These are phyloP conservation scores for Mesostigma viride DNA, from an alignment of 139 green algal genomes.

Conservation along the genomic window DNA sequence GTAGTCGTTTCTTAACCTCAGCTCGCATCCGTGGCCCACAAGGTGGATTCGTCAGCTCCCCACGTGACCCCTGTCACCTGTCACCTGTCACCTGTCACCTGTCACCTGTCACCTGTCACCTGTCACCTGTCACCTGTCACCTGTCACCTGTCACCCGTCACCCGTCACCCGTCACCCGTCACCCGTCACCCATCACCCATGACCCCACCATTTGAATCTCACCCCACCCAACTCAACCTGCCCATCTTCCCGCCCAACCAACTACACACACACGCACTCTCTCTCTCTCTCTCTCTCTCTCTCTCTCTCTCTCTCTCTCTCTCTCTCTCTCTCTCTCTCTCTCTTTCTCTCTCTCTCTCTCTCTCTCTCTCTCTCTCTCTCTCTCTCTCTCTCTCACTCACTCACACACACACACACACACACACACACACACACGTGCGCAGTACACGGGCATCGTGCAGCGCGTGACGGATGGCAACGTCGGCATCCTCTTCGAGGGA, in stretches of 20 bases:
- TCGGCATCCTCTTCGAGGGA: constrained; percentile 34
- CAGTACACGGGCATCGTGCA: constrained; percentile 32
- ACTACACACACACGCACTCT: neutral
- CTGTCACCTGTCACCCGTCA: no score
- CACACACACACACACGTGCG: neutral
- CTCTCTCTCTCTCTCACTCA: constrained; percentile 2
- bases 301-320: constrained; percentile 9
- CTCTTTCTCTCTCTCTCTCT: constrained; percentile 9
- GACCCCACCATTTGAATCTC: neutral
- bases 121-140: no score
- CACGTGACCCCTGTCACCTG: no score
- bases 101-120: no score
- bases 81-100: no score
- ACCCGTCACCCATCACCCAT: no score
- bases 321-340: constrained; percentile 9
- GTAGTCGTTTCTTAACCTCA: no score
- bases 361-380: constrained; percentile 6
- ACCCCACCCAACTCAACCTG: neutral
- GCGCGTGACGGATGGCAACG: constrained; percentile 31
- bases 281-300: neutral
- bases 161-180: no score
- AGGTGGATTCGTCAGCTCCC: no score
- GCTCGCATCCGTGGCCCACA: no score
- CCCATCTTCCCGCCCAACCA: neutral
- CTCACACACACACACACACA: neutral